Base-by-base conservation (phyloP, 768 basidiomycete species). In the Xerocomus spinulosus region DNA sequence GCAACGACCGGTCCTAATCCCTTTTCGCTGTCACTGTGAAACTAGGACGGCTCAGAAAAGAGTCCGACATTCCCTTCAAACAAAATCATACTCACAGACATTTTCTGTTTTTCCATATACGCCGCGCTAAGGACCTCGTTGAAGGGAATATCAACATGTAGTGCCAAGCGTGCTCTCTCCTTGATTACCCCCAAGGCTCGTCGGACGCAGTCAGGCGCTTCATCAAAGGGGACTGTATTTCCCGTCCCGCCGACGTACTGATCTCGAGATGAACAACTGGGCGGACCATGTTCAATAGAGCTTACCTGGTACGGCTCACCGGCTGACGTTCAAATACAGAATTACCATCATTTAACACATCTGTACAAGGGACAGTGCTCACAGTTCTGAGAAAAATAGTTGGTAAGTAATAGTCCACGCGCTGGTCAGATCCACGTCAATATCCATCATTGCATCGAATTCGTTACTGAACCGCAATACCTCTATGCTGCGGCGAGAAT, bases 351-450 rank as follows among this genome's bases (percentile, higher is more conserved):
- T 6, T 32, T n/a, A n/a, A n/a, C n/a, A n/a, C 17, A 10, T 36
- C n/a, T 24, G 9, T 28, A 39, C 9, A 25, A 21, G 21, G n/a
- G 43, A 38, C 4, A 5, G 44, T 17, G 67, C 81, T 60, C 60
- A 87, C 88, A 80, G 49, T 91, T 91, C 54, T 91, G 88, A 13
- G 88, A 90, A 57, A 91, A 91, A 58, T 91, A 91, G 57, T 87
- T 85, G 5, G 88, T 84, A 41, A 91, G 68, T 4, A 90, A 66
- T 4, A 73, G 62, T 7, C 88, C 88, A 34, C 86, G 79, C 56
- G 79, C 87, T 90, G 47, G 18, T 20, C 47, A 51, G 48, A 44
- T 46, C 33, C 36, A 24, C 32, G 30, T 59, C 17, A 55, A 50
- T 30, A 30, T 24, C n/a, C n/a, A n/a, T n/a, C n/a, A n/a, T n/a